These are phyloP conservation scores for Amesomyces nigricolor DNA, from an alignment of 2,329 filamentous ascomycete species.

Conservation along the genomic window DNA sequence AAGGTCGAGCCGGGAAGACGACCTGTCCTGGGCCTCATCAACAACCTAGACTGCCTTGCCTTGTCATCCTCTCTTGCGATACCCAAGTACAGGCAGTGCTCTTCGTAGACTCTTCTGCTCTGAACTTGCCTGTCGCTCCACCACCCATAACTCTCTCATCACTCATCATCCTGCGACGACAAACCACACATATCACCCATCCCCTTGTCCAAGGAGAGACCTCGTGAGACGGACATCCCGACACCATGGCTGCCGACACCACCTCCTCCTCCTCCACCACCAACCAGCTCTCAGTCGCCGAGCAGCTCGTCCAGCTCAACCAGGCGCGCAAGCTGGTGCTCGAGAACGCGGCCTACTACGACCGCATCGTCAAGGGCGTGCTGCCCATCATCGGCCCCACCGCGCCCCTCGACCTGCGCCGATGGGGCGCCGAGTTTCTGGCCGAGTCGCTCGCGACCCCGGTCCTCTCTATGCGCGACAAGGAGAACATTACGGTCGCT, in stretches of 20 bases:
- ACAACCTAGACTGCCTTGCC: slow-evolving; percentile 8
- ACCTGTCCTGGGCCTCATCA: slow-evolving; percentile 1
- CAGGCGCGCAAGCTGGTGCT: slow-evolving; percentile 86
- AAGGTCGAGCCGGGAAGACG: neutral
- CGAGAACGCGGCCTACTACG: slow-evolving; percentile 80
- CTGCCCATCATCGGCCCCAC: slow-evolving; percentile 80
- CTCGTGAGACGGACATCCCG: neutral
- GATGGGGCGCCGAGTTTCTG: slow-evolving; percentile 95
- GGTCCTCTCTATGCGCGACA: slow-evolving; percentile 68
- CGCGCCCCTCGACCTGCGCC: slow-evolving; percentile 71
- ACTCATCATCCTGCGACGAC: neutral
- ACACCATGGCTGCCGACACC: slow-evolving; percentile 47
- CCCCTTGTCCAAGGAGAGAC: neutral
- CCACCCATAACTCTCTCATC: neutral
- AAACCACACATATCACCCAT: neutral
- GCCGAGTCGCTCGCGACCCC: slow-evolving; percentile 94
- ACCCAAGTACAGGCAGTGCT: slow-evolving; percentile 1
- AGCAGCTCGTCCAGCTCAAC: slow-evolving; percentile 83
- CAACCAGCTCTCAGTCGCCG: slow-evolving; percentile 51
- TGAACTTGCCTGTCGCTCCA: slow-evolving; percentile 3
- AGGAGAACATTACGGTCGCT: slow-evolving; percentile 70
- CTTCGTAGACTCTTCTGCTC: slow-evolving; percentile 19
- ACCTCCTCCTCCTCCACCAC: slow-evolving; percentile 16
- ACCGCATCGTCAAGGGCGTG: slow-evolving; percentile 85
- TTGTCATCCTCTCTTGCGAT: slow-evolving; percentile 3